Conservation (phyloP, 257 asterid species). For the Solanum tacnaense region DNA sequence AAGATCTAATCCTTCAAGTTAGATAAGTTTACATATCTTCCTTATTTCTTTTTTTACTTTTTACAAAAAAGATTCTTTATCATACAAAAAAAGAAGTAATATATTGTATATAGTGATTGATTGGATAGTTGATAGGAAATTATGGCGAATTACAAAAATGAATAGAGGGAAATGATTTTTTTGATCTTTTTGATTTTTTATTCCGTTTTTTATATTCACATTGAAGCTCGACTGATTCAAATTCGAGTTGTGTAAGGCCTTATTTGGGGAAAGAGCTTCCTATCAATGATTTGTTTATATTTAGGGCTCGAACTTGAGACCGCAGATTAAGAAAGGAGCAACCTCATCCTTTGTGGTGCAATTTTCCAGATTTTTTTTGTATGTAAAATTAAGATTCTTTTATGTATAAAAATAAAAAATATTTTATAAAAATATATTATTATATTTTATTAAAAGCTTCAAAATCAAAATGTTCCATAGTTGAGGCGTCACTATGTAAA, state of each 20-base stretch:
- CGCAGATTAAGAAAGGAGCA: no score
- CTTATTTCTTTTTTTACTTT: background rate
- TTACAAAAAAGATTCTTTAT: background rate
- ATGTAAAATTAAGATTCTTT: background rate
- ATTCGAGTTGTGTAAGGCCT: no score
- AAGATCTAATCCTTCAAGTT: background rate
- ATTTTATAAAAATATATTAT: no score
- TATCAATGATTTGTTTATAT: accelerated
- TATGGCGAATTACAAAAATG: background rate
- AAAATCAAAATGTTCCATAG: background rate
- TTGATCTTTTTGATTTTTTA: no score
- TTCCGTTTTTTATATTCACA: no score
- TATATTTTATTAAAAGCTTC: background rate
- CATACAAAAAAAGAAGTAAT: background rate
- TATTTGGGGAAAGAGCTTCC: background rate
- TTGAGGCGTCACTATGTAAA: background rate
- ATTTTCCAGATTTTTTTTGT: background rate
- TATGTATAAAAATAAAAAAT: background rate
- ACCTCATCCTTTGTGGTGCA: background rate
- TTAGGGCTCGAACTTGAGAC: background rate
- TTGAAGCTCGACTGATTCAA: no score
- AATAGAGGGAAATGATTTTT: background rate
- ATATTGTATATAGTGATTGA: background rate
- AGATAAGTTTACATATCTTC: background rate
- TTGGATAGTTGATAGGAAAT: background rate